Base-by-base conservation (phyloP, 352 stramenopile species). In the Pythium dissimile region DNA sequence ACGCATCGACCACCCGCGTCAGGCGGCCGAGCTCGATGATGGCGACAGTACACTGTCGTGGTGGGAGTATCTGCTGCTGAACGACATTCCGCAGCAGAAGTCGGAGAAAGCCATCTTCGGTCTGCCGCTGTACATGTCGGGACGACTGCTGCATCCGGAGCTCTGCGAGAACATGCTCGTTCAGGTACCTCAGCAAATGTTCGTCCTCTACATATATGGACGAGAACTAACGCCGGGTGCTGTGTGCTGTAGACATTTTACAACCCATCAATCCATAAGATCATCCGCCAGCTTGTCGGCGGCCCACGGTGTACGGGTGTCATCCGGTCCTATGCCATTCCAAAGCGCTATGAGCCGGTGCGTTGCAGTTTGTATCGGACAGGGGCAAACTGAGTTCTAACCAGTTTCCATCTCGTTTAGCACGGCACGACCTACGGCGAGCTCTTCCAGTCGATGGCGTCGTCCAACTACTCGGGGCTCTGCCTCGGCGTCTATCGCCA, bases 91-190 rank as follows among this genome's bases (percentile, higher is more conserved):
- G 0, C 67, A 80, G 54, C 74, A 88, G 27, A 85, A 87, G 30
- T 86, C 72, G 5, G 77, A 88, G 34, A 81, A 85, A 44, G 75
- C 82, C 42, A 89, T 94, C 53, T 94, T 89, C 35, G 80, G 77
- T 24, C 69, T 92, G 12, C 84, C 85, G 48, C 62, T 94, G 9
- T 94, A 83, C 69, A 94, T 94, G 85, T 92, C 82, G 0, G 85
- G 85, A 2, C 68, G 85, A 5, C 71, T 94, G 3, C 65, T 94
- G 10, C 85, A 94, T 38, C 82, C 85, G 15, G 73, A 94, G 48
- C 48, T 94, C 21, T 92, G 85, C 46, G 85, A 94, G 64, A 94
- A 92, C 55, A 90, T 94, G 78, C 71, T 91, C 30, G 79, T 86
- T 1, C 78, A 88, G 74, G 77, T 87, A 60, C 24, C 59, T 51